Percentiles rank a stretch among this genome's conserved stretches.
phyloP scores from a whole-genome alignment of 768 basidiomycete species.

The Leccinum sublutescens region DNA sequence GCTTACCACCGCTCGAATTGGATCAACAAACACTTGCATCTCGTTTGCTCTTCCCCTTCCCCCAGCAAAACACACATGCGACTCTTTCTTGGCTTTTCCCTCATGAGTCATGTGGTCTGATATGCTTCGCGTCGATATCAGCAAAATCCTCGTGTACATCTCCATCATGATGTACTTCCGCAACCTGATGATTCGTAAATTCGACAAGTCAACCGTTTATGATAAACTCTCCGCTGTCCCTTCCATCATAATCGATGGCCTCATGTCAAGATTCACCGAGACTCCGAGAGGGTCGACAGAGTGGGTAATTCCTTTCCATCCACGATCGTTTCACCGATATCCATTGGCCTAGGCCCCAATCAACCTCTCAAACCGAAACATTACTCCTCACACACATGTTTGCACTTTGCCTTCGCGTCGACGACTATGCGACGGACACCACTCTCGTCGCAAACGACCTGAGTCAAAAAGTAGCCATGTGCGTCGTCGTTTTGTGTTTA shows the following conservation, averaged over 20 bases:
- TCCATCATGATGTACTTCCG: conserved; percentile 78
- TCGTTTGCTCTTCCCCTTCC: conserved; percentile 39
- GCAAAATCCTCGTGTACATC: conserved; percentile 78
- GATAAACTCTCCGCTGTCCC: conserved; percentile 62
- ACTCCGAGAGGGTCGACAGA: conserved; percentile 59
- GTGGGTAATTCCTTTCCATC: conserved; percentile 37
- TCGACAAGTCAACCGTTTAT: conserved; percentile 50
- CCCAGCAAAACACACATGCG: conserved; percentile 64
- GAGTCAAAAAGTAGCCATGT: conserved; percentile 64
- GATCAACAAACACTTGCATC: conserved; percentile 59
- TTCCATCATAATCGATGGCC: conserved; percentile 62
- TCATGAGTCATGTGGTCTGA: neutral
- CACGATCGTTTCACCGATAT: neutral
- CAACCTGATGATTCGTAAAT: conserved; percentile 39
- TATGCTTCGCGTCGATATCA: conserved; percentile 26
- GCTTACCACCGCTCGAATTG: conserved; percentile 65
- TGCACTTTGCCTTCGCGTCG: conserved; percentile 74
- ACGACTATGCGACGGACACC: conserved; percentile 73
- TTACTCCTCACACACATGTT: conserved; percentile 77
- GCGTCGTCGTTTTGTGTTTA: conserved; percentile 29
- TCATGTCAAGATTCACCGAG: conserved; percentile 67
- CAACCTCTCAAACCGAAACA: conserved; percentile 66
- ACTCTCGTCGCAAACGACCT: conserved; percentile 71
- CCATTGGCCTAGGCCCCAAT: conserved; percentile 35
- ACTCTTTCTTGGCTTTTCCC: conserved; percentile 22